Evolutionary conservation across 139 green algal species (phyloP).

Genomic region (Coelastrella sp.): DNA sequence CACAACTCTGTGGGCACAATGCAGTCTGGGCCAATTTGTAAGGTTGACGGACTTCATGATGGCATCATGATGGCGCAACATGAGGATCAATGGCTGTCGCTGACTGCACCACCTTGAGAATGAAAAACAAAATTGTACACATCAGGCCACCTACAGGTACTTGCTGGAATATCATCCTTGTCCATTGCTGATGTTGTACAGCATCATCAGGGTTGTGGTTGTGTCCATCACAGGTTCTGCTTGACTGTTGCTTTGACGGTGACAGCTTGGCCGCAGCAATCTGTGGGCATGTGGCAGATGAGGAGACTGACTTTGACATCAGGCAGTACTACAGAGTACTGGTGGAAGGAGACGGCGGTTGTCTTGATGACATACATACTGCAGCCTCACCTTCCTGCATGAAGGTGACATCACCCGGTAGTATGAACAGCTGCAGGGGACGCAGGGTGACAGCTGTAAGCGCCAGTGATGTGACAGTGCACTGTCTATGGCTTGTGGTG

Average conservation of each 20-base stretch:
- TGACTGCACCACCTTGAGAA: too few species aligned
- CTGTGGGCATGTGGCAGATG: slow-evolving; percentile 20
- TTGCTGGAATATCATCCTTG: not conserved
- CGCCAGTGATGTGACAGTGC: slow-evolving; percentile 30
- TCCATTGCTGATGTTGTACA: not conserved
- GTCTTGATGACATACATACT: not conserved
- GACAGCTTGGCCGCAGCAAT: not conserved
- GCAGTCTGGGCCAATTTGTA: not conserved
- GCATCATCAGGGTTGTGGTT: not conserved
- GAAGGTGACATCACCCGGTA: too few species aligned
- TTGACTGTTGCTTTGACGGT: slow-evolving; percentile 20
- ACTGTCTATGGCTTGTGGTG: slow-evolving; percentile 62
- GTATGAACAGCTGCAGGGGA: not conserved
- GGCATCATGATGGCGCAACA: too few species aligned
- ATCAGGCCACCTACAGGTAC: not conserved
- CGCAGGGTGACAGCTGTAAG: not conserved
- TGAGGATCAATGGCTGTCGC: too few species aligned
- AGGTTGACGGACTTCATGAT: too few species aligned
- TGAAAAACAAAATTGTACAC: too few species aligned
- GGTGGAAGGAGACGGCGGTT: not conserved
- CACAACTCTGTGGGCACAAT: not conserved
- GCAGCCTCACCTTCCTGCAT: too few species aligned
- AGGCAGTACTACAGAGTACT: not conserved
- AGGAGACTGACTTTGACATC: not conserved
- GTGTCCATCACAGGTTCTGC: not conserved